These are phyloP conservation scores for Brassica nigra DNA, from an alignment of 345 rosid genomes.

Conservation along the genomic window DNA sequence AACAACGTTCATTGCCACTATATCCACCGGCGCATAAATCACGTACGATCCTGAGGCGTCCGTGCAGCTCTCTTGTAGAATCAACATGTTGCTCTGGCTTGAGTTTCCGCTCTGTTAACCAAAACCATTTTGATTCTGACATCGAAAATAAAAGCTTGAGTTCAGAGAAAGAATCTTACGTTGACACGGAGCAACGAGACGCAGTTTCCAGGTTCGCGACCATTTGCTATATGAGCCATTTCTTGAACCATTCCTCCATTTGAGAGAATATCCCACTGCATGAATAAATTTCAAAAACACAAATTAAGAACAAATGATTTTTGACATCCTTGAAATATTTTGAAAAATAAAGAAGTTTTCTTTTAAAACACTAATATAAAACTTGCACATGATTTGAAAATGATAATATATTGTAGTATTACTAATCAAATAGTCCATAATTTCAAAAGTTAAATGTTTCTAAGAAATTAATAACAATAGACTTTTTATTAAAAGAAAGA, in stretches of 20 bases:
- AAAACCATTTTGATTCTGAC: neutral
- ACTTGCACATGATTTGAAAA: neutral
- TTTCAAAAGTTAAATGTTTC: too few relatives aligned
- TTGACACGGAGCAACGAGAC: constrained; percentile 90
- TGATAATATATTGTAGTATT: neutral
- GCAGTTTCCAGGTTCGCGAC: constrained; percentile 86
- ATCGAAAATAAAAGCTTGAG: neutral
- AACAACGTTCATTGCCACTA: constrained; percentile 83
- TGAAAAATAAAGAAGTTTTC: too few relatives aligned
- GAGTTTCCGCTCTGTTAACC: constrained; percentile 72
- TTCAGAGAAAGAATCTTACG: constrained; percentile 46
- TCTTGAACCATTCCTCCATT: constrained; percentile 96
- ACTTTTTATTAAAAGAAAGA: too few relatives aligned
- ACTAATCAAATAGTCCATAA: neutral
- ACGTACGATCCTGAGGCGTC: constrained; percentile 94
- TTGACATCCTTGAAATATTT: too few relatives aligned
- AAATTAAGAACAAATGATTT: neutral
- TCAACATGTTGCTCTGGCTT: constrained; percentile 97
- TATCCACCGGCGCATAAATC: constrained; percentile 92
- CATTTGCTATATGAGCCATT: constrained; percentile 98
- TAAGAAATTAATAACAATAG: too few relatives aligned
- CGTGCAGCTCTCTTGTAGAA: constrained; percentile 87
- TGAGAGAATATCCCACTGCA: constrained; percentile 96
- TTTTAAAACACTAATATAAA: neutral
- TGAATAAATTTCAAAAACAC: neutral